These are phyloP conservation scores for Globisporangium splendens DNA, from an alignment of 352 stramenopile species.

Conservation along the genomic window DNA sequence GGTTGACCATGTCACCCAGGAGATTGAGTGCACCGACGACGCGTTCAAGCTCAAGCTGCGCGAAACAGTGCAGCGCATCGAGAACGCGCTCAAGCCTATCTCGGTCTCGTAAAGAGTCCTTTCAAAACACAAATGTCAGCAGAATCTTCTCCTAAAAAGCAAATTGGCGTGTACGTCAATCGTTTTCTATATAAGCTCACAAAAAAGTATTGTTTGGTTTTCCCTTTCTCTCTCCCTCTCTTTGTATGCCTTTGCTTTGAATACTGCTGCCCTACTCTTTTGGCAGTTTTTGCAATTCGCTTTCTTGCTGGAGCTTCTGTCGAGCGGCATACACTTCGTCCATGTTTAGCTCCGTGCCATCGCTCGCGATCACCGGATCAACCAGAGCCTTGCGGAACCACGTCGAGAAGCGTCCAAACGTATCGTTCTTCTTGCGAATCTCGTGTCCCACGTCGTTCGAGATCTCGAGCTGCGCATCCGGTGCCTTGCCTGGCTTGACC, in stretches of 20 bases:
- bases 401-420: constrained; percentile 73
- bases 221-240: not conserved
- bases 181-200: not conserved
- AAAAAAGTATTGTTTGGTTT: constrained; percentile 3
- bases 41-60: constrained; percentile 72
- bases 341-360: constrained; percentile 82
- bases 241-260: not conserved
- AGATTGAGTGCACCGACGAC: constrained; percentile 68
- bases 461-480: constrained; percentile 48
- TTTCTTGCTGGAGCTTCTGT: constrained; percentile 16
- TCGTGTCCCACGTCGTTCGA: constrained; percentile 59
- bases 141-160: not conserved
- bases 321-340: constrained; percentile 70
- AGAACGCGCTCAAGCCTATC: constrained; percentile 64
- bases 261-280: constrained; percentile 14
- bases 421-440: constrained; percentile 77
- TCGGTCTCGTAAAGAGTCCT: constrained; percentile 26
- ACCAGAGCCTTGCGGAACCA: constrained; percentile 75
- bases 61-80: constrained; percentile 60
- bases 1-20: constrained; percentile 56
- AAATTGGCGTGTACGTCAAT: not conserved
- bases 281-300: constrained; percentile 11
- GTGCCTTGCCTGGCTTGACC: constrained; percentile 63
- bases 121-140: not conserved
- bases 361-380: constrained; percentile 74